Conservation (phyloP, 257 asterid genomes). For the Nicotiana undulata region DNA sequence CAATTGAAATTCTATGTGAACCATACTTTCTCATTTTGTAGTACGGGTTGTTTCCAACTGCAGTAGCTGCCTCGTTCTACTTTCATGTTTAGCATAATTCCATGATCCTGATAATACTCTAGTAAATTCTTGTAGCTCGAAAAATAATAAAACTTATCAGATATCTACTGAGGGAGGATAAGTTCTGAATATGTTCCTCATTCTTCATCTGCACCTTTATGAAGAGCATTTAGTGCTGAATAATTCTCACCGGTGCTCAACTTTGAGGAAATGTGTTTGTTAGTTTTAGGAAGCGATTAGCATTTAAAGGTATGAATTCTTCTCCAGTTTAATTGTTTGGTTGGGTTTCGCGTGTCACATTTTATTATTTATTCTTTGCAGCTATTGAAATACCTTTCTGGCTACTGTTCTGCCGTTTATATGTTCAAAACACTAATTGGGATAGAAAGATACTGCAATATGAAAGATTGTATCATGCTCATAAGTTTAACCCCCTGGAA, state of each 20-base stretch:
- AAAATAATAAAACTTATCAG: background rate
- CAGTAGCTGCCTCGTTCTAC: background rate
- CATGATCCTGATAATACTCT: background rate
- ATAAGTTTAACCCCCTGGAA: background rate
- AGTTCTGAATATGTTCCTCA: background rate
- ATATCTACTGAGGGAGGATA: background rate
- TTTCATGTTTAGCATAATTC: background rate
- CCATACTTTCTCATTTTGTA: constrained; percentile 1
- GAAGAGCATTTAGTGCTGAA: background rate
- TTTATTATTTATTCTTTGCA: background rate
- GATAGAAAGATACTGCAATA: background rate
- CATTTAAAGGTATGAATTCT: background rate
- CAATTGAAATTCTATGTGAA: background rate
- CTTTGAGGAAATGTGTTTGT: background rate
- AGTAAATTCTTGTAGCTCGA: background rate
- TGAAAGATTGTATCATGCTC: background rate
- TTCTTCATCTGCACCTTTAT: background rate
- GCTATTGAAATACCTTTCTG: background rate
- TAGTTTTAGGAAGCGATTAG: background rate
- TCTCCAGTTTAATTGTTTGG: background rate
- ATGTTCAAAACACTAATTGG: background rate
- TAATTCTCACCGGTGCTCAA: background rate
- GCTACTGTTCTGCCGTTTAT: background rate
- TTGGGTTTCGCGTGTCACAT: background rate
- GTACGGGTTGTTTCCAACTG: background rate